These are phyloP conservation scores for Cercospora beticola DNA, from an alignment of 2,329 filamentous ascomycete species.

Conservation along the genomic window DNA sequence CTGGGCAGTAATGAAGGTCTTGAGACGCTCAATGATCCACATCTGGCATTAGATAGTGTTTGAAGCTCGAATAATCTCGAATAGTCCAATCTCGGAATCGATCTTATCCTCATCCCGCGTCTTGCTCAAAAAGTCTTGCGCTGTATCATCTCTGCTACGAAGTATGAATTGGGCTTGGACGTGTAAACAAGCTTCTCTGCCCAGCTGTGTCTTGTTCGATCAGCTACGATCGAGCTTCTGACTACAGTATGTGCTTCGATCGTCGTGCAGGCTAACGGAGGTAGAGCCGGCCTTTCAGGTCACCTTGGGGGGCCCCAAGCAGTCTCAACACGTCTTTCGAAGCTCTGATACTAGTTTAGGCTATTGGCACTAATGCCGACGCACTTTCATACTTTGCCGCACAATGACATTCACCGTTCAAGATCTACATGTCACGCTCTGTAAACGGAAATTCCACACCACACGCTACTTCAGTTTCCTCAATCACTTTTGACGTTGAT, in stretches of 20 bases:
- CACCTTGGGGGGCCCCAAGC: neutral
- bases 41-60: neutral
- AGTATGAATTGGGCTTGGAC: too few relatives aligned
- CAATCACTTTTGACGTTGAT: too few relatives aligned
- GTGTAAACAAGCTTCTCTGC: neutral
- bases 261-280: neutral
- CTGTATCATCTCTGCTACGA: neutral
- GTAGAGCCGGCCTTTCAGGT: neutral
- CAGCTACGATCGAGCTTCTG: neutral
- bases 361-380: neutral
- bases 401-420: neutral
- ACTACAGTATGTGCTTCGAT: neutral
- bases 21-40: neutral
- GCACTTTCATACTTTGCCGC: neutral
- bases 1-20: neutral
- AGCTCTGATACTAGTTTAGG: neutral
- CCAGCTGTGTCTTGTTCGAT: neutral
- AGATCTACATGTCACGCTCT: neutral
- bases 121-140: neutral
- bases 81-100: too few relatives aligned
- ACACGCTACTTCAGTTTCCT: too few relatives aligned
- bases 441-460: neutral
- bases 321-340: neutral
- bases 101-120: neutral
- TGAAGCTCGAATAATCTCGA: too few relatives aligned